These are phyloP conservation scores for Blastobotrys apis DNA, from an alignment of 1,139 yeast species.

Conservation along the genomic window DNA sequence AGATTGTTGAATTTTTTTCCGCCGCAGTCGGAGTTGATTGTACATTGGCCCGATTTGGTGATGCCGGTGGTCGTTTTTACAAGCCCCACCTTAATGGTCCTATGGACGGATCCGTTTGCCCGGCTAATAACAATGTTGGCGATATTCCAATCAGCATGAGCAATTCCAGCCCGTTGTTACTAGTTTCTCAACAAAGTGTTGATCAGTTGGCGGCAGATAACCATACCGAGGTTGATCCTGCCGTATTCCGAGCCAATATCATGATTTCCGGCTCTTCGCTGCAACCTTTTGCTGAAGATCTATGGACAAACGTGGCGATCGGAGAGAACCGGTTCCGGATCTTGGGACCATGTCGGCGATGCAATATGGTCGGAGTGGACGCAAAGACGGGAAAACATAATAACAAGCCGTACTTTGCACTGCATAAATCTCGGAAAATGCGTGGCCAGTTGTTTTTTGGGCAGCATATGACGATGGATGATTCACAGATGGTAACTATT, in stretches of 20 bases:
- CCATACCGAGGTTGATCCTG: conserved; percentile 15
- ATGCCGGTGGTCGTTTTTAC: conserved; percentile 13
- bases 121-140: conserved; percentile 2
- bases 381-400: conserved; percentile 36
- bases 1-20: conserved; percentile 30
- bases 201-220: conserved; percentile 23
- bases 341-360: conserved; percentile 38
- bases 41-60: conserved; percentile 32
- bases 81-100: conserved; percentile 18
- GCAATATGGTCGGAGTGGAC: conserved; percentile 42
- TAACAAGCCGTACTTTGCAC: conserved; percentile 34
- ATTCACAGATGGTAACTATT: background rate
- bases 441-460: conserved; percentile 22
- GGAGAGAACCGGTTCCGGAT: conserved; percentile 19
- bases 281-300: conserved; percentile 37
- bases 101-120: conserved; percentile 2
- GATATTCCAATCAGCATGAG: conserved; percentile 26
- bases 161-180: conserved; percentile 39
- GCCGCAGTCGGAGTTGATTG: conserved; percentile 33
- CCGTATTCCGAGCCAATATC: conserved; percentile 40
- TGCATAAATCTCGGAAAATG: conserved; percentile 28
- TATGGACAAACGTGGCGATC: conserved; percentile 29
- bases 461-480: conserved; percentile 22
- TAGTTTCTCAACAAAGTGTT: conserved; percentile 35
- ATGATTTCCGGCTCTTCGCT: conserved; percentile 28